Evolutionary conservation across 176 grass and related monocot genomes (phyloP), one percentile per base, ranked within the genome.

Genomic region (Musa schizocarpa): DNA sequence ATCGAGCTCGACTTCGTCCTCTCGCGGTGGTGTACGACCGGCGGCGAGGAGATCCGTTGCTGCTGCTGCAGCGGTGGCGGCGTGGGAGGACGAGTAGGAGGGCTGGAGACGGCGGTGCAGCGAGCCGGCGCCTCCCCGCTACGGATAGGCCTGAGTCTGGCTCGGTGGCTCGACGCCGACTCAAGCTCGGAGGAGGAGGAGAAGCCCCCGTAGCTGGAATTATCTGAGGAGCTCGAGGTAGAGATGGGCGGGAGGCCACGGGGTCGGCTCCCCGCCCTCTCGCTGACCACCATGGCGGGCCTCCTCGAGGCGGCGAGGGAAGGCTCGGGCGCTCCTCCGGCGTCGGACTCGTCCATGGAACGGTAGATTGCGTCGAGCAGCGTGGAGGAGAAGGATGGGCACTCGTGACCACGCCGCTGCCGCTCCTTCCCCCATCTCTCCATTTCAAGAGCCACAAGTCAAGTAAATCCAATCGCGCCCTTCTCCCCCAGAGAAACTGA

Each of bases 341-440:
- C 20, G 67, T 63, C 19, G 19, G 48, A 5, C 25, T 59, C 70
- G 69, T 96, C 92, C 48, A 92, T 81, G 17, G 92, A 92, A n/a
- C 86, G 85, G 79, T 96, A 92, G 85, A 96, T 96, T 54, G 85
- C 92, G 69, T 92, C 87, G 76, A 92, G 87, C 9, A 96, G 82
- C 29, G 85, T 84, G 9, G 92, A 87, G 52, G 89, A 96, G 85
- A 96, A 96, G 54, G 89, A 95, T 64, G 88, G 80, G 76, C 82
- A 80, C 34, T 82, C 85, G 9, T 78, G 57, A 20, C 61, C 49
- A 9, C 62, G 81, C 29, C 86, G 74, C 0, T 81, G 69, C 0
- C 3, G 19, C 62, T 24, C n/a, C 62, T 25, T 64, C 62, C 8
- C 20, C 20, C 19, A 22, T 25, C 21, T 20, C 62, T 64, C 62